These are phyloP conservation scores for Sporobolomyces pararoseus DNA, from an alignment of 768 basidiomycete genomes.

Conservation along the genomic window DNA sequence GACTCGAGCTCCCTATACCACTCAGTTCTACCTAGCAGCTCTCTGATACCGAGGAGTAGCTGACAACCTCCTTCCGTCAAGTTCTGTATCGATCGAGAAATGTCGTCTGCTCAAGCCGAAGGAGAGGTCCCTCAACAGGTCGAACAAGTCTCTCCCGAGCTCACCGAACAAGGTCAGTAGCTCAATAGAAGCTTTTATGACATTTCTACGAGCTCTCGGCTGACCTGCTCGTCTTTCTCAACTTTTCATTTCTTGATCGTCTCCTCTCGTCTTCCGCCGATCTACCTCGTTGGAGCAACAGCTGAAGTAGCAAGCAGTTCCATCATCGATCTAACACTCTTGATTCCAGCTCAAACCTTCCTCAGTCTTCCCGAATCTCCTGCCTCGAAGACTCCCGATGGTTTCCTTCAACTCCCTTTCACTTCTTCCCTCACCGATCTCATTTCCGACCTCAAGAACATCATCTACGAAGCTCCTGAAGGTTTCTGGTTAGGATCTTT, in stretches of 20 bases:
- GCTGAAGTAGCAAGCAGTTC: not conserved
- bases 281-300: not conserved
- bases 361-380: slow-evolving; percentile 15
- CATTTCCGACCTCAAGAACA: slow-evolving; percentile 47
- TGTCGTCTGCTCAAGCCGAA: slow-evolving; percentile 20
- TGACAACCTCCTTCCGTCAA: too few species aligned
- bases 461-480: slow-evolving; percentile 52
- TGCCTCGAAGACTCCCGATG: slow-evolving; percentile 22
- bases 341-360: slow-evolving; percentile 36
- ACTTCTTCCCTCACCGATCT: slow-evolving; percentile 32
- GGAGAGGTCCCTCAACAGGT: not conserved
- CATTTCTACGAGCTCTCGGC: not conserved
- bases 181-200: not conserved
- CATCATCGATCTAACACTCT: slow-evolving; percentile 37
- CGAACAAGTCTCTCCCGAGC: not conserved
- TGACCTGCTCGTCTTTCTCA: not conserved
- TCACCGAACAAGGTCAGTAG: slow-evolving; percentile 5
- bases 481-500: slow-evolving; percentile 54
- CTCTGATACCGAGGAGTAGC: too few species aligned
- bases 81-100: not conserved
- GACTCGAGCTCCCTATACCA: not conserved
- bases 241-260: not conserved
- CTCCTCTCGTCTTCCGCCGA: not conserved
- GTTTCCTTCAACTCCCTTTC: slow-evolving; percentile 39
- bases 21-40: too few species aligned